phyloP scores from a whole-genome alignment of 164 flowering plant species.

The Vitis rupestris region DNA sequence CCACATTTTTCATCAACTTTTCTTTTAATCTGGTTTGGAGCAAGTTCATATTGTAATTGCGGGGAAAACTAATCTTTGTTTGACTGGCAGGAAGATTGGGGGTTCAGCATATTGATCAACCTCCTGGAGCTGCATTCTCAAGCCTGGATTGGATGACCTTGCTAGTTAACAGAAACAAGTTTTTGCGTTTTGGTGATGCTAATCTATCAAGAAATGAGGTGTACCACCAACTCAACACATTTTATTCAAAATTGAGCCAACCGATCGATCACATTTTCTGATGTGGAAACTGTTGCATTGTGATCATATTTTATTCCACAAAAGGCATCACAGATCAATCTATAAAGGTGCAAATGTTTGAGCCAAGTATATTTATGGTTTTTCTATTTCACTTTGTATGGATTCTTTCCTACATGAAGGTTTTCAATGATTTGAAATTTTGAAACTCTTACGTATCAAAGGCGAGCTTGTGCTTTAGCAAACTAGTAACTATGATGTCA shows the following conservation, averaged over 20 bases:
- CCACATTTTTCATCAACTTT: background rate
- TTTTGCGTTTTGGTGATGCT: background rate
- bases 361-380: no score
- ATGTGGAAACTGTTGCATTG: background rate
- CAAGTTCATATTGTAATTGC: background rate
- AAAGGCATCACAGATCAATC: background rate
- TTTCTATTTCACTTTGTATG: no score
- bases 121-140: background rate
- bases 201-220: background rate
- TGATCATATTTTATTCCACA: background rate
- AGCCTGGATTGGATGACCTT: background rate
- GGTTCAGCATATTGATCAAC: background rate
- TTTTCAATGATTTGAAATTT: background rate
- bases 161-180: background rate
- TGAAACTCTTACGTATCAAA: no score
- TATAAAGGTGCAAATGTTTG: background rate
- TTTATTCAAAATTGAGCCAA: background rate
- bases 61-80: background rate
- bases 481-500: no score
- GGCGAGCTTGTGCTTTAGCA: no score
- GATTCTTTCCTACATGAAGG: no score
- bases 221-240: background rate
- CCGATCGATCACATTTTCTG: background rate
- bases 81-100: background rate
- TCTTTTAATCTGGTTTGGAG: background rate